Base-by-base conservation (phyloP, 1,139 yeast species). In the Kodamaea alishanica region DNA sequence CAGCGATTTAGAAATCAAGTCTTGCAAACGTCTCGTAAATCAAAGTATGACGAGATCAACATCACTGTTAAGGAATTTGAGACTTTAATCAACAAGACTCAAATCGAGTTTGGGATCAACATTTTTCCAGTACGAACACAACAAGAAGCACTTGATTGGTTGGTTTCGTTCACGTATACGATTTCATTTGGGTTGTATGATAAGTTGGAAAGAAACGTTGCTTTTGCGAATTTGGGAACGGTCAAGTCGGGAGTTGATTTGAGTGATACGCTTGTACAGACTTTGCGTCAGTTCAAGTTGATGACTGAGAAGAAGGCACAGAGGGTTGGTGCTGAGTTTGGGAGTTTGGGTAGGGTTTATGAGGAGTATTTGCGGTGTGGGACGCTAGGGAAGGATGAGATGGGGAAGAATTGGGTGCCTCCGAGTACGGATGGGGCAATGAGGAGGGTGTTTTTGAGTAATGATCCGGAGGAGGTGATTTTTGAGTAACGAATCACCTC, bases 91-190 rank as follows among this genome's bases (percentile, higher is more conserved):
- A 57, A 61, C 39, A 48, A 56, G 27, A 41, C 57, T 1, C 75
- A 70, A 46, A 48, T 65, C 7, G 49, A 51, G 6, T 40, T 59
- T 20, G 67, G 67, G 3, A 56, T 74, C 26, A 77, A 76, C 41
- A 55, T 77, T 1, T 76, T 78, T 46, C 69, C 75, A 0, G 65
- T 76, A 1, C 66, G 68, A 40, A 67, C 74, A 3, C 48, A 56
- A 12, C 58, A 61, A 23, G 89, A 83, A 38, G 67, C 77, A 8
- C 42, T 72, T 2, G 68, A 65, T 8, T 79, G 86, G 80, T 51
- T 81, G 20, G 68, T 65, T 31, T 72, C 81, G 9, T 71, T 81
- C 46, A 66, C 84, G 0, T 74, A 79, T 48, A 69, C 87, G 0
- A 68, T 82, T 7, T 73, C 81, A 0, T 57, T 63, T 24, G 64